phyloP scores from a whole-genome alignment of 352 stramenopile genomes.

The Phytopythium sindhum region DNA sequence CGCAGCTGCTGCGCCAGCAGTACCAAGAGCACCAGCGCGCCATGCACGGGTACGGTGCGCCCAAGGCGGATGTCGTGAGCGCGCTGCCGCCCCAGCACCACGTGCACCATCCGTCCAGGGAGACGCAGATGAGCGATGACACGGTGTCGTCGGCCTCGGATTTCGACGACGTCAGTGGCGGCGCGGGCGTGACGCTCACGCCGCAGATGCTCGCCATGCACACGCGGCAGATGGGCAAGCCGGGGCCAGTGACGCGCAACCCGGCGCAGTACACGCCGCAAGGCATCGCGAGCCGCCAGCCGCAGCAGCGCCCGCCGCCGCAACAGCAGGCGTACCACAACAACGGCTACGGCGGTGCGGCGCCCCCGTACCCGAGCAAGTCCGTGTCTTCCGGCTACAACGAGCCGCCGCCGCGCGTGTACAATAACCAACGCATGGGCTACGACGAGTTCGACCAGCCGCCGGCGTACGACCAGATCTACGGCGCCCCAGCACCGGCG shows the following conservation, averaged over 20 bases:
- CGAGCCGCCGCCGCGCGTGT: not conserved
- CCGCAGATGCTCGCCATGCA: conserved; percentile 47
- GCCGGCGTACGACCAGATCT: conserved; percentile 8
- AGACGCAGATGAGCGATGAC: conserved; percentile 21
- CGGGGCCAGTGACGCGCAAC: conserved; percentile 31
- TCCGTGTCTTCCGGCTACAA: not conserved
- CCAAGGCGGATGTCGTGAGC: conserved; percentile 3
- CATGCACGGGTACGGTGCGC: conserved; percentile 4
- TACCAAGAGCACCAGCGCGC: conserved; percentile 10
- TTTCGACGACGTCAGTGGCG: conserved; percentile 14
- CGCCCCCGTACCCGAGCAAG: not conserved
- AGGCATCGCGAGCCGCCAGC: conserved; percentile 14
- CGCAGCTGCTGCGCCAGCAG: conserved; percentile 6
- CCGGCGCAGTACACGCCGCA: conserved; percentile 14
- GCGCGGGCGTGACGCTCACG: conserved; percentile 29
- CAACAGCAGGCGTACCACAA: conserved; percentile 1
- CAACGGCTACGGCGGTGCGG: not conserved
- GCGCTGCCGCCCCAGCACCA: conserved; percentile 11
- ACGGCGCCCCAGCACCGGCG: not conserved
- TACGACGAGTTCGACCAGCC: conserved; percentile 12
- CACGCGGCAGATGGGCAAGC: conserved; percentile 43
- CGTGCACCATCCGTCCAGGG: conserved; percentile 7
- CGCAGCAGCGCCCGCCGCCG: not conserved
- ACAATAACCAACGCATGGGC: not conserved
- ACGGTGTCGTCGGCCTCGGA: conserved; percentile 25